Percentiles rank a stretch among this genome's conserved stretches.
phyloP scores from a whole-genome alignment of 495 filamentous ascomycete genomes.

The Aspergillus bridgeri region DNA sequence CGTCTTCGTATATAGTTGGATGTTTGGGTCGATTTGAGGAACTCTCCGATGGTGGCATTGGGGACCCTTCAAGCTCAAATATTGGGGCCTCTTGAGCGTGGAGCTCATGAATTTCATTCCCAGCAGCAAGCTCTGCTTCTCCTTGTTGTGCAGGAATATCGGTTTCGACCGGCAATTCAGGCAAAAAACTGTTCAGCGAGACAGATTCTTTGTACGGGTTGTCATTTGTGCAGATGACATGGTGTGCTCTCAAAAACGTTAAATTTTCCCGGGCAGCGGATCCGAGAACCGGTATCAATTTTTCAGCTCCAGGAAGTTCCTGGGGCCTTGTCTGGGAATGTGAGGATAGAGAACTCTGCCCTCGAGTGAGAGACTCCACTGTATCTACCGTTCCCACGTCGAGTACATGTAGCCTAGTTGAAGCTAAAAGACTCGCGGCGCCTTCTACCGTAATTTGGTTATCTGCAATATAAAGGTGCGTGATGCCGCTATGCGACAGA shows the following conservation, averaged over 20 bases:
- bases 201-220: conserved; percentile 32
- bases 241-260: conserved; percentile 54
- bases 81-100: conserved; percentile 29
- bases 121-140: conserved; percentile 39
- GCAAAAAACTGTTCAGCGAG: conserved; percentile 24
- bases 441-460: conserved; percentile 59
- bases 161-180: conserved; percentile 33
- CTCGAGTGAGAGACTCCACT: conserved; percentile 25
- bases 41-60: conserved; percentile 17
- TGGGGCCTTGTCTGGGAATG: conserved; percentile 18
- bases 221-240: conserved; percentile 52
- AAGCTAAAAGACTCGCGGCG: conserved; percentile 49
- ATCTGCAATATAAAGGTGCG: conserved; percentile 56
- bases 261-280: conserved; percentile 45
- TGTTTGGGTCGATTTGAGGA: conserved; percentile 5
- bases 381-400: conserved; percentile 49
- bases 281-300: conserved; percentile 50
- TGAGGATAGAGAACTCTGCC: conserved; percentile 12
- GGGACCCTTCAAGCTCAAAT: conserved; percentile 45
- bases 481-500: conserved; percentile 50
- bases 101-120: conserved; percentile 46
- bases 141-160: conserved; percentile 5
- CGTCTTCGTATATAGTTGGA: conserved; percentile 21
- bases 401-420: conserved; percentile 48
- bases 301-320: conserved; percentile 48